These are phyloP conservation scores for Skeletonema potamos DNA, from an alignment of 108 stramenopile genomes.

Conservation along the genomic window DNA sequence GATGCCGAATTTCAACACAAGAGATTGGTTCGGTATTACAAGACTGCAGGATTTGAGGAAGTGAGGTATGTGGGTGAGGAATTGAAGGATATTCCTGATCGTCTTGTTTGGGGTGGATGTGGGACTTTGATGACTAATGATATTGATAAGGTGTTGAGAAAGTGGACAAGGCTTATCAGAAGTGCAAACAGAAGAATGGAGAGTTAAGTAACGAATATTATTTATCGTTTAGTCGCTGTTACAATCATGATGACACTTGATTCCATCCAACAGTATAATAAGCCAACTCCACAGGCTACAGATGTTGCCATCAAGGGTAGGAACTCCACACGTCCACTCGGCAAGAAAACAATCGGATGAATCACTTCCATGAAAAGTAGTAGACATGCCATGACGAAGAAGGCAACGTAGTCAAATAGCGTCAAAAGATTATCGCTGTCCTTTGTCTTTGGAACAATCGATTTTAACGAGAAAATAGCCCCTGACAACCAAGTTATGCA, in stretches of 20 bases:
- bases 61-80: conserved; percentile 86
- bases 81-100: conserved; percentile 71
- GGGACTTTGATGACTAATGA: conserved; percentile 77
- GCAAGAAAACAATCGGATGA: conserved; percentile 58
- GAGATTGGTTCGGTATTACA: conserved; percentile 72
- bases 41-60: conserved; percentile 65
- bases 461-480: conserved; percentile 25
- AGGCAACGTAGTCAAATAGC: conserved; percentile 12
- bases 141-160: conserved; percentile 50
- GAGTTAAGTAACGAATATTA: neutral
- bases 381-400: conserved; percentile 26
- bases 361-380: conserved; percentile 52
- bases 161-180: conserved; percentile 53
- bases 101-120: conserved; percentile 87
- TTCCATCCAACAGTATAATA: conserved; percentile 61
- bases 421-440: conserved; percentile 18
- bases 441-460: conserved; percentile 1
- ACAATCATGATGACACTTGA: conserved; percentile 28
- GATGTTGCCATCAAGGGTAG: conserved; percentile 76
- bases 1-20: conserved; percentile 82
- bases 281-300: conserved; percentile 61
- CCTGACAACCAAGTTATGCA: conserved; percentile 54
- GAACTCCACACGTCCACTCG: conserved; percentile 66
- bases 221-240: neutral
- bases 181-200: conserved; percentile 5